Base-by-base conservation (phyloP, 78 protist genomes). In the Trichosphaerium sp. region DNA sequence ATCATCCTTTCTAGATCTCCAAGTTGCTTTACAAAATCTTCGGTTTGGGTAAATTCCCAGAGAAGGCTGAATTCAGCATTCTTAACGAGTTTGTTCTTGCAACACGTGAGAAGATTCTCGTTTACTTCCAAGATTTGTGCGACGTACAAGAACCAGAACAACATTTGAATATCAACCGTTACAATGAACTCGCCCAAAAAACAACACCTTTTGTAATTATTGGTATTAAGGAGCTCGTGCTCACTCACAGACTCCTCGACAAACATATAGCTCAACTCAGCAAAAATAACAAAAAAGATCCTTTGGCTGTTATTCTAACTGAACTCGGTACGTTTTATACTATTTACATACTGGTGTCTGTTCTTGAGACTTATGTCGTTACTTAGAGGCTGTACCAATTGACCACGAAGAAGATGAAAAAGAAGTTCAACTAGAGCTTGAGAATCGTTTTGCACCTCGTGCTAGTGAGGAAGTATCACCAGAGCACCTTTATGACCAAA, bases 131-230 rank as follows among this genome's bases (percentile, higher is more conserved):
- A 34, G 87, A 72, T 34, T 65, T 81, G 25, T 70, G 67, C 62
- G 82, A 65, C 40, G 87, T 81, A 1, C 82, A 75, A 44, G 74
- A 72, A 23, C 87, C 87, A 37, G 87, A 81, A 25, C 82, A 81
- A 51, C 62, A 68, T 44, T 81, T 81, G 71, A 80, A 81, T 44
- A 81, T 81, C 34, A 81, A 74, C 44, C 65, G 69, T 47, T 81
- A 81, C 71, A 81, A 74, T 74, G 87, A 81, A 26, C 59, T 81
- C 56, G 74, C 81, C 14, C 87, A 81, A 63, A 72, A 69, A 56
- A 69, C 76, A 52, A 81, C 72, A 55, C 87, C 87, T 59, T 67
- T 68, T 61, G 74, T 81, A 58, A 58, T 81, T 63, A 62, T 81
- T 34, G 64, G 78, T 1, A 48, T 74, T 26, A 69, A 72, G 41